phyloP scores from a whole-genome alignment of 306 rosid species.

The Aeschynomene evenia region DNA sequence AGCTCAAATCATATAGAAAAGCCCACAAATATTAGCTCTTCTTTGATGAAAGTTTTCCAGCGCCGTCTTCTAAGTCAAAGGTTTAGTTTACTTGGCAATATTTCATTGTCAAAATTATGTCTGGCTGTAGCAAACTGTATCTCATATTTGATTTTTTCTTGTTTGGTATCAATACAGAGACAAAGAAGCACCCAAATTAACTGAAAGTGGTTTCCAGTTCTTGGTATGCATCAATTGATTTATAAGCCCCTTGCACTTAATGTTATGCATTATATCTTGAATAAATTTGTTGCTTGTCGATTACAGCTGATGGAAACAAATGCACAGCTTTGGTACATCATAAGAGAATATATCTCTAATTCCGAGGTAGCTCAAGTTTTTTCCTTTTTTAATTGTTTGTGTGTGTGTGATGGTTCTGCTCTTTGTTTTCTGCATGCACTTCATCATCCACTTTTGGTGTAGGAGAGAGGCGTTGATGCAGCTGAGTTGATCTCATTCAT shows the following conservation, averaged over 20 bases:
- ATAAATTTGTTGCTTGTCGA: slow-evolving; percentile 38
- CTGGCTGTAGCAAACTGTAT: slow-evolving; percentile 10
- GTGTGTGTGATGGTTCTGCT: not conserved
- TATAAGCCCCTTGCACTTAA: slow-evolving; percentile 35
- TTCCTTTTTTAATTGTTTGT: not conserved
- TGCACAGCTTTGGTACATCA: slow-evolving; percentile 97
- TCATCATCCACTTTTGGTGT: slow-evolving; percentile 37
- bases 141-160: slow-evolving; percentile 23
- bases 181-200: slow-evolving; percentile 79
- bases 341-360: slow-evolving; percentile 92
- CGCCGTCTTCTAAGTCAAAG: slow-evolving; percentile 84
- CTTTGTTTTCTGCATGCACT: slow-evolving; percentile 16
- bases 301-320: slow-evolving; percentile 93
- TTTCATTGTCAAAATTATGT: slow-evolving; percentile 19
- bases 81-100: slow-evolving; percentile 39
- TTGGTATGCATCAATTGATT: slow-evolving; percentile 67
- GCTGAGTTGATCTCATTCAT: slow-evolving; percentile 88
- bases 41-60: slow-evolving; percentile 93
- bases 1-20: slow-evolving; percentile 76
- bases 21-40: slow-evolving; percentile 71
- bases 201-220: slow-evolving; percentile 97
- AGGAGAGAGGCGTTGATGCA: slow-evolving; percentile 86
- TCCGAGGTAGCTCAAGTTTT: slow-evolving; percentile 65
- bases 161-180: slow-evolving; percentile 54
- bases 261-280: slow-evolving; percentile 31